Conservation (phyloP, 345 rosid species). For the Moricandia moricandioides region DNA sequence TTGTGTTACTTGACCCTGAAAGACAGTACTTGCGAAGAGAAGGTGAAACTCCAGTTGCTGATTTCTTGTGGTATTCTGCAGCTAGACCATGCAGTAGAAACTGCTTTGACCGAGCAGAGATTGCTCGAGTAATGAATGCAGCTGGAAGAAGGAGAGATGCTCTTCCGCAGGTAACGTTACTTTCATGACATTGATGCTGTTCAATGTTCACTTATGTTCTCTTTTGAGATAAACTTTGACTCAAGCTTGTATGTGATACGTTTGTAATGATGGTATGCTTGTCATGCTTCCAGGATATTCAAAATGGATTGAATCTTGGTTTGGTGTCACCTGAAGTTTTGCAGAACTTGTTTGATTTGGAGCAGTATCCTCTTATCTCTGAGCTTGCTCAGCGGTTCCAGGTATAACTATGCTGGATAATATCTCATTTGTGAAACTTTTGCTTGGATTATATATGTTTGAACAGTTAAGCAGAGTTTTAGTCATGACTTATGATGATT, state of each 20-base stretch:
- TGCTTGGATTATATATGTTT: no score
- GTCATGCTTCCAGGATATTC: slow-evolving; percentile 70
- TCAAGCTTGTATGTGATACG: not conserved
- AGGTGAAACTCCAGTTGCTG: slow-evolving; percentile 88
- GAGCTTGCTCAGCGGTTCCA: slow-evolving; percentile 87
- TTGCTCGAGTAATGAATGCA: slow-evolving; percentile 97
- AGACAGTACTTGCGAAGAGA: slow-evolving; percentile 80
- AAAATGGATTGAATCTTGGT: slow-evolving; percentile 89
- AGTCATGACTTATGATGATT: no score
- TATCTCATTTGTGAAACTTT: not conserved
- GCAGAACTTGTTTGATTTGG: slow-evolving; percentile 89
- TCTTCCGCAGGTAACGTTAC: slow-evolving; percentile 47
- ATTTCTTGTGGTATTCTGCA: slow-evolving; percentile 93
- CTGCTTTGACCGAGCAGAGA: slow-evolving; percentile 97
- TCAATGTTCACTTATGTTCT: slow-evolving; percentile 26
- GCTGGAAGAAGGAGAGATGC: slow-evolving; percentile 91
- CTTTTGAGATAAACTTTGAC: not conserved
- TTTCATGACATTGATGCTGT: no score
- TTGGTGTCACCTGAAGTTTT: slow-evolving; percentile 90
- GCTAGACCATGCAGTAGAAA: slow-evolving; percentile 95
- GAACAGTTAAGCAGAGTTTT: no score
- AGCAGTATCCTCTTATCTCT: slow-evolving; percentile 77
- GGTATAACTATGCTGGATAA: slow-evolving; percentile 43
- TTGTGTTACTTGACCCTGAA: slow-evolving; percentile 84
- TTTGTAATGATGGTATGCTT: slow-evolving; percentile 1